phyloP scores from a whole-genome alignment of 2,329 filamentous ascomycete genomes.

The Sporothrix mexicana region DNA sequence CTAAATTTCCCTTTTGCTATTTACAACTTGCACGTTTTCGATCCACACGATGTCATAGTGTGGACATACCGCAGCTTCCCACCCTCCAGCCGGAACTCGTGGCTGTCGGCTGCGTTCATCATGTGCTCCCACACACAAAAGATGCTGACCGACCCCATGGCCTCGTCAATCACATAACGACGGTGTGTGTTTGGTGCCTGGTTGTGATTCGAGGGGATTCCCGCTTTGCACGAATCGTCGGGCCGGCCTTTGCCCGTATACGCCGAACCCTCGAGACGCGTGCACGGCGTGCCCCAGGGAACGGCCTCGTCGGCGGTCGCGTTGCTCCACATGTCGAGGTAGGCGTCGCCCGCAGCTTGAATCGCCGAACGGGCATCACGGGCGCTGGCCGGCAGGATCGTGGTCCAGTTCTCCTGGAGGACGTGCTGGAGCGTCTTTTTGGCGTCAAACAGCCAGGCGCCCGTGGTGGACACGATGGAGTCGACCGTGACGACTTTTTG shows the following conservation, averaged over 20 bases:
- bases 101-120: constrained; percentile 35
- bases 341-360: constrained; percentile 44
- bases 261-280: constrained; percentile 42
- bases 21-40: constrained; percentile 30
- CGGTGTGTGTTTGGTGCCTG: constrained; percentile 40
- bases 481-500: constrained; percentile 39
- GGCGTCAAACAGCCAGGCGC: constrained; percentile 46
- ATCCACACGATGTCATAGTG: constrained; percentile 35
- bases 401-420: constrained; percentile 42
- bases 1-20: no score
- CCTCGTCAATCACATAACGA: constrained; percentile 42
- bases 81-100: constrained; percentile 34
- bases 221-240: constrained; percentile 40
- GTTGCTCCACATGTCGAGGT: constrained; percentile 46
- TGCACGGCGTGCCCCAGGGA: constrained; percentile 47
- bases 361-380: constrained; percentile 40
- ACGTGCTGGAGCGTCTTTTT: constrained; percentile 43
- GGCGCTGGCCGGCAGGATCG: constrained; percentile 41
- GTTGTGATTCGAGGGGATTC: constrained; percentile 40
- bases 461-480: constrained; percentile 44
- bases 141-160: constrained; percentile 40
- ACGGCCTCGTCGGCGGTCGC: constrained; percentile 41
- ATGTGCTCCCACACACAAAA: constrained; percentile 38
- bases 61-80: constrained; percentile 36
- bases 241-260: constrained; percentile 37